Base-by-base conservation (phyloP, 2,329 filamentous ascomycete genomes). In the Elsinoe batatas region DNA sequence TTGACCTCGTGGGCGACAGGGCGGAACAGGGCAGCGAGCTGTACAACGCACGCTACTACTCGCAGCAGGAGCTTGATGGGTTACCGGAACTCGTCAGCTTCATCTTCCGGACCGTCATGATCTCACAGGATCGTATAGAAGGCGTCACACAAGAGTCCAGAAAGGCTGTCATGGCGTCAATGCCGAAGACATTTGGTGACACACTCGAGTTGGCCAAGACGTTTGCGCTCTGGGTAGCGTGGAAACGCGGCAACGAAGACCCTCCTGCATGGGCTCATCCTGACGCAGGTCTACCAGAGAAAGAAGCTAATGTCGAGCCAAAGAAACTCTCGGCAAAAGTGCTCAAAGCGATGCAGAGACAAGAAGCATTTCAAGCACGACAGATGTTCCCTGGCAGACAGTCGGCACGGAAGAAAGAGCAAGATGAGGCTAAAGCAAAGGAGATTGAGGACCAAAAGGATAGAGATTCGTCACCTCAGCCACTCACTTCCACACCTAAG, bases 221-320 rank as follows among this genome's bases (percentile, higher is more conserved):
- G 13, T 84, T 85, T 60, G 82, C 80, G 4, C 72, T 83, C 56
- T 85, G 82, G 82, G 76, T 79, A 57, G 79, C 82, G 2, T 85
- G 82, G 82, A 85, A 85, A 65, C 77, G 79, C 55, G 82, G 82
- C 10, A 83, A 84, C 63, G 80, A 83, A 60, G 71, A 71, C 56
- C 78, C 82, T 47, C 80, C 81, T 30, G 72, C 76, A 43, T 85
- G 82, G 82, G 81, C 81, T 38, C 74, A 79, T 56, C 78, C 78
- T 1, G 79, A 82, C 60, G 74, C 74, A 44, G 72, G 76, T 13
- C 71, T 80, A 43, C 75, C 75, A 44, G 77, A 73, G 61, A 64
- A 68, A 37, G 70, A 76, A 54, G 76, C 74, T 49, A 69, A 74
- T 36, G 64, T 67, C 11, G 75, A 77, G 53, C 61, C 64, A 0